Evolutionary conservation across 164 flowering plant genomes (phyloP), one percentile per base, ranked within the genome.

Genomic region (Vitis rotundifolia): DNA sequence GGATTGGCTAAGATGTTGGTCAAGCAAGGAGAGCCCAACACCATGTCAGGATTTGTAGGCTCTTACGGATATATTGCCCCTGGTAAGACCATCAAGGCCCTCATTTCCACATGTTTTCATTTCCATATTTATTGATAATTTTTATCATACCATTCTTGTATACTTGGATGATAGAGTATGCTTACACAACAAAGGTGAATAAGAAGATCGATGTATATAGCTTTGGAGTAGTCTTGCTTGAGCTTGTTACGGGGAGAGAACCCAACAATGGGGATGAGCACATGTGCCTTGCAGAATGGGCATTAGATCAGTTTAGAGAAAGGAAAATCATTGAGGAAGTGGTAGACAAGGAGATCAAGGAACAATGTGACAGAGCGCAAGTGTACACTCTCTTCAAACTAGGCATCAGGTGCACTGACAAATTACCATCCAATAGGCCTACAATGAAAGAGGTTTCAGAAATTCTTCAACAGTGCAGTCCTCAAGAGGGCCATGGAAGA

Each of bases 1-100:
- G 98, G 98, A 10, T 63, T 94, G n/a, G 98, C 97, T 11, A 87
- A 80, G 80, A 78, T 87, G 69, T 69, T 92, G 74, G 73, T 19
- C 5, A 84, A 80, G 79, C 76, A 57, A 1, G 91, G 86, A 11
- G 86, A 84, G n/a, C n/a, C 83, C 5, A 74, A 84, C 37, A 82
- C 94, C 0, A 80, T 87, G 84, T 91, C 98, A 18, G 81, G 82
- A 1, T 79, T 92, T 1, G 97, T 90, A 1, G 98, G 98, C 48
- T 87, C 98, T 29, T 82, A 88, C 22, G 98, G 98, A 6, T 94
- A 94, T 75, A 70, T 94, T 10, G 95, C 98, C 48, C 98, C 98
- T n/a, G 98, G 98, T 91, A 71, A 82, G 67, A 52, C n/a, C n/a
- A 44, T 29, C 37, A 29, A 29, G 37, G 2, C 37, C 4, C 37